Base-by-base conservation (phyloP, 768 basidiomycete species). In the Tremella yokohamensis region DNA sequence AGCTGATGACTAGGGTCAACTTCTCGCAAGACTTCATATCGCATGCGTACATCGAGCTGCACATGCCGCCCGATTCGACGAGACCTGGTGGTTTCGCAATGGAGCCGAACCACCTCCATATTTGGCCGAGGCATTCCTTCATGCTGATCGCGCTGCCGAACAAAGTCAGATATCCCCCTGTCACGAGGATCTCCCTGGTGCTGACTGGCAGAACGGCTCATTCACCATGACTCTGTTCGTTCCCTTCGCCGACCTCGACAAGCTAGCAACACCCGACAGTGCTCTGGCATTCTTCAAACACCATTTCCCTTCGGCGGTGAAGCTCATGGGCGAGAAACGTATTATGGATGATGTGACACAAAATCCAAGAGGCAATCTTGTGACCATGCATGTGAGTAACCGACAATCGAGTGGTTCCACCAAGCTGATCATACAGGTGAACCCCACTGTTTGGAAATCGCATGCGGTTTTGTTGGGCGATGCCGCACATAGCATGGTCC, bases 81-180 rank as follows among this genome's bases (percentile, higher is more conserved):
- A 65, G 70, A 51, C 65, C 61, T 80, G 76, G 88, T 83, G 75
- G 81, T 82, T 98, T 88, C 80, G 80, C 85, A 58, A 86, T 99
- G 77, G 90, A 93, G 82, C 88, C 89, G 69, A 87, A 88, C 77
- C 89, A 98, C 78, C 85, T 99, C 66, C 94, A 99, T 80, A 97
- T 99, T 70, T 99, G 94, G 94, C 96, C 94, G 64, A 87, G 94
- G 74, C 89, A 92, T 78, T 90, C 91, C 48, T 98, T 98, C 82
- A 99, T 99, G 94, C 84, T 99, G 70, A 97, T 99, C 71, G 94
- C 91, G 19, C 85, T 99, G 57, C 92, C 94, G 65, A 99, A 99
- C 81, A 87, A 89, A 83, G 94, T 94, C 79, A 79, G 79, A 73
- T 59, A 52, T 52, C 7, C 22, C 42, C 15, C n/a, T n/a, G n/a